These are phyloP conservation scores for Phialocephala subalpina DNA, from an alignment of 2,329 filamentous ascomycete species.

Conservation along the genomic window DNA sequence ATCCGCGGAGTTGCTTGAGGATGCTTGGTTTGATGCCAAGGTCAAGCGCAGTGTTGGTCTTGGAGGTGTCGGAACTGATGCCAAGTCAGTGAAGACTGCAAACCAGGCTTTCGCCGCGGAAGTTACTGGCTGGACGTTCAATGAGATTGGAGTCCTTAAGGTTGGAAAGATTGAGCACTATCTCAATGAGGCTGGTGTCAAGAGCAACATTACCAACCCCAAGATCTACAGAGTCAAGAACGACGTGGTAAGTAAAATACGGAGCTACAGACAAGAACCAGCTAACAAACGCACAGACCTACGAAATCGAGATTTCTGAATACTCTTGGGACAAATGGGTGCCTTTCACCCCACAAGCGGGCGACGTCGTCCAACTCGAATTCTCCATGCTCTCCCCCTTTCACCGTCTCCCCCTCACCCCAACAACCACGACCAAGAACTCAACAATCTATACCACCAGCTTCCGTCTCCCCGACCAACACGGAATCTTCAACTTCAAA, in stretches of 20 bases:
- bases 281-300: slow-evolving; percentile 28
- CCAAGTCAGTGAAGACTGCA: slow-evolving; percentile 63
- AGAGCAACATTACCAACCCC: slow-evolving; percentile 72
- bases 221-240: slow-evolving; percentile 95
- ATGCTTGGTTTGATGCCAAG: slow-evolving; percentile 87
- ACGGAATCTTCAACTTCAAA: slow-evolving; percentile 98
- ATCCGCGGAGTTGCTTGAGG: slow-evolving; percentile 84
- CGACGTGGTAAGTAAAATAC: slow-evolving; percentile 77
- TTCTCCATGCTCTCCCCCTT: slow-evolving; percentile 99
- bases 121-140: slow-evolving; percentile 93
- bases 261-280: not conserved
- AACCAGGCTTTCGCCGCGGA: slow-evolving; percentile 89
- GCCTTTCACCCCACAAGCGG: slow-evolving; percentile 74
- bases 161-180: slow-evolving; percentile 86
- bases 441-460: slow-evolving; percentile 76
- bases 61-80: slow-evolving; percentile 55
- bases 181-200: slow-evolving; percentile 62
- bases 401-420: slow-evolving; percentile 80
- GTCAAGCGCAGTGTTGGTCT: slow-evolving; percentile 61
- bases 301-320: slow-evolving; percentile 82
- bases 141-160: slow-evolving; percentile 89
- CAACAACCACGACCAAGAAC: slow-evolving; percentile 65
- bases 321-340: slow-evolving; percentile 77
- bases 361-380: slow-evolving; percentile 88
- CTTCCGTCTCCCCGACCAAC: slow-evolving; percentile 92